Evolutionary conservation across 495 filamentous ascomycete genomes (phyloP).

Genomic region (Glarea lozoyensis): DNA sequence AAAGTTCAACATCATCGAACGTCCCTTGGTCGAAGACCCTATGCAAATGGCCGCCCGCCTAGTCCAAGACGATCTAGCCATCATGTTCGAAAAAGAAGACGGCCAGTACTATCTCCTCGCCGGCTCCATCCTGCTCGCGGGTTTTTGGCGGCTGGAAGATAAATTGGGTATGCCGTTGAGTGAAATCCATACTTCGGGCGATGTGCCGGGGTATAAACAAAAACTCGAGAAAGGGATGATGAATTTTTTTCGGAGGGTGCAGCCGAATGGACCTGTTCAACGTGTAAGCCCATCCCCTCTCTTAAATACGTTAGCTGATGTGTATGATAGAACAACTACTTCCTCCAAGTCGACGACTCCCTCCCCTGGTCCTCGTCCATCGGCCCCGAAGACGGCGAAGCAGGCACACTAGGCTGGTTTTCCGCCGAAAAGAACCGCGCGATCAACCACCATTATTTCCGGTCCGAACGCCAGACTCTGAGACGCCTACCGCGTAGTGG

Average conservation of each 20-base stretch:
- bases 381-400: slow-evolving; percentile 56
- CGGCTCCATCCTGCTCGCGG: slow-evolving; percentile 69
- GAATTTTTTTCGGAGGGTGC: slow-evolving; percentile 64
- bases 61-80: slow-evolving; percentile 76
- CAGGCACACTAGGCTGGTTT: slow-evolving; percentile 54
- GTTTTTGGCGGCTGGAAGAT: slow-evolving; percentile 80
- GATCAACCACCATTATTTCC: slow-evolving; percentile 68
- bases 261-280: slow-evolving; percentile 55
- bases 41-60: slow-evolving; percentile 69
- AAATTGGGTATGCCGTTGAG: slow-evolving; percentile 78
- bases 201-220: slow-evolving; percentile 68
- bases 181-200: slow-evolving; percentile 76
- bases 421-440: slow-evolving; percentile 70
- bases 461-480: slow-evolving; percentile 72
- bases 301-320: neutral
- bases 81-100: slow-evolving; percentile 75
- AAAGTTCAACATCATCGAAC: slow-evolving; percentile 56
- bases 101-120: slow-evolving; percentile 81
- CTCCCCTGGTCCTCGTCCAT: slow-evolving; percentile 68
- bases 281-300: slow-evolving; percentile 17
- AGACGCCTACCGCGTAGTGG: slow-evolving; percentile 64
- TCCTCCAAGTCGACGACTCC: slow-evolving; percentile 68
- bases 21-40: slow-evolving; percentile 69
- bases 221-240: slow-evolving; percentile 79
- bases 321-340: slow-evolving; percentile 47